Evolutionary conservation across 257 asterid genomes (phyloP), one percentile per base, ranked within the genome.

Genomic region (Perilla frutescens): DNA sequence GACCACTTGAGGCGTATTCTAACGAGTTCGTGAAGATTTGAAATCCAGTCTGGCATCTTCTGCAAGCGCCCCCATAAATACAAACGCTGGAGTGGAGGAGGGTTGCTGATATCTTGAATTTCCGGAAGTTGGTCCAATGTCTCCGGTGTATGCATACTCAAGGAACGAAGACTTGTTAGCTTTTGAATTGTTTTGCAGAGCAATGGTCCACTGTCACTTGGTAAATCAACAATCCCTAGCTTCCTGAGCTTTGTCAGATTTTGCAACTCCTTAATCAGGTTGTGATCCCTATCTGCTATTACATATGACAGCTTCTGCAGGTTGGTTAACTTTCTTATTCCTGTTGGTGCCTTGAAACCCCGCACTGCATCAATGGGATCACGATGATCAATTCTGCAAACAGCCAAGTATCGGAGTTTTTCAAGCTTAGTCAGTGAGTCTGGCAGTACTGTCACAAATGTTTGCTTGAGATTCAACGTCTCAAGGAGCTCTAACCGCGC

Each of bases 1-100:
- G 77, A 70, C 77, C 81, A 71, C 81, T 45, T 63, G 48, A 77
- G 81, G 6, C 68, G 73, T 47, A 77, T 37, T 15, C 57, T 62
- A 54, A 43, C 59, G 39, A 77, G 69, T 48, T 77, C 71, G 5
- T 62, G 60, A 43, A 76, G 81, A 34, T 71, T 31, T 3, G 68
- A 62, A 58, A 76, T 76, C 81, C 81, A 76, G 3, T 1, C 2
- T 10, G 81, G 81, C 54, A 76, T 32, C 51, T 15, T 54, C 57
- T 62, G 62, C 48, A 70, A 55, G 39, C 61, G 34, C 40, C 81
- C 81, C 26, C 59, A 53, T 57, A 76, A 54, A 64, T 53, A 61
- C 41, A 76, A 47, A 36, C 72, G 76, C 36, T 70, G 72, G 37
- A 70, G 72, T n/a, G 14, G 62, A 31, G 72, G 81, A 62, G 76